These are phyloP conservation scores for Termitomyces sp. DNA, from an alignment of 768 basidiomycete genomes.

Conservation along the genomic window DNA sequence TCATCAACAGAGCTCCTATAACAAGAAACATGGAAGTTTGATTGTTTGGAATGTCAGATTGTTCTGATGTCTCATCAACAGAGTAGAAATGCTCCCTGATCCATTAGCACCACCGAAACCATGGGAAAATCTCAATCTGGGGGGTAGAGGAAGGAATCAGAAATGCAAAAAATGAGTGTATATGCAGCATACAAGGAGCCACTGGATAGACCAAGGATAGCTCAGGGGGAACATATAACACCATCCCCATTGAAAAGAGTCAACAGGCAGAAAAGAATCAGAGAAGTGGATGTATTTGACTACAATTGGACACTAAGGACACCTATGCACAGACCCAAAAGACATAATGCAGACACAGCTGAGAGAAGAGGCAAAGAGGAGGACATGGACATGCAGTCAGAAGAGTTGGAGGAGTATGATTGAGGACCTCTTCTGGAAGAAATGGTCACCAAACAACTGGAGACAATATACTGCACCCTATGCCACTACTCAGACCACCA, in stretches of 20 bases:
- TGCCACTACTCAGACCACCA: neutral
- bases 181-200: neutral
- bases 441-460: neutral
- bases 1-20: no score
- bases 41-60: no score
- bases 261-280: neutral
- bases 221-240: neutral
- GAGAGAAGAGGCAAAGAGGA: neutral
- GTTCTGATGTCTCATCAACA: no score
- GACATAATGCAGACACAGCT: neutral
- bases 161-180: neutral
- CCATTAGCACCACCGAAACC: no score
- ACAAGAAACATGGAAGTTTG: no score
- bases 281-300: neutral
- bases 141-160: no score
- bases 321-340: neutral
- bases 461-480: neutral
- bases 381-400: neutral
- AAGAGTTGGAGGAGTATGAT: neutral
- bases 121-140: no score
- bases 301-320: neutral
- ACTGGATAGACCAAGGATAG: neutral
- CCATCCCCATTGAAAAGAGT: neutral
- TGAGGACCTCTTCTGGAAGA: neutral
- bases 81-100: no score